A percentile compares a stretch with the other conserved stretches of the same genome.
These are phyloP conservation scores for Neospora caninum DNA, from an alignment of 169 alveolate genomes.

Conservation along the genomic window DNA sequence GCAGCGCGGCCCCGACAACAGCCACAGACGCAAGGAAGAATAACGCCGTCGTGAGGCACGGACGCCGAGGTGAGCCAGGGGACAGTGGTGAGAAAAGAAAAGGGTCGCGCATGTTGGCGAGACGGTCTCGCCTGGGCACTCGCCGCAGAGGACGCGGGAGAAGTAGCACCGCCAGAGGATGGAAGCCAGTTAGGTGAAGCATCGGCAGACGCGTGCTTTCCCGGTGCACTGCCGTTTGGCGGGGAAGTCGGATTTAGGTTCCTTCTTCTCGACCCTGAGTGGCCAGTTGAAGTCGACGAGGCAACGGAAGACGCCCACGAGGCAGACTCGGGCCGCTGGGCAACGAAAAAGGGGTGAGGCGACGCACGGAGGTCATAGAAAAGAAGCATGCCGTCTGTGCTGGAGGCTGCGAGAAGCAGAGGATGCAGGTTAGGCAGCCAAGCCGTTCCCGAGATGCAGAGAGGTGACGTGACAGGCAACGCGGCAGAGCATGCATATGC, in stretches of 20 bases:
- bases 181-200: neutral
- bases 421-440: conserved; percentile 58
- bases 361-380: conserved; percentile 51
- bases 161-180: neutral
- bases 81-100: conserved; percentile 2
- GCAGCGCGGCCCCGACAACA: neutral
- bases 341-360: conserved; percentile 26
- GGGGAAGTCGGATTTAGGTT: neutral
- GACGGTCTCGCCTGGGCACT: neutral
- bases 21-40: conserved; percentile 14
- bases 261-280: too few relatives aligned
- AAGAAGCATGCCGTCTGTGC: conserved; percentile 30
- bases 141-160: neutral
- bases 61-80: conserved; percentile 42
- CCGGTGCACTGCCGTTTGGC: neutral
- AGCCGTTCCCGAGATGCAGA: conserved; percentile 28
- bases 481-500: neutral
- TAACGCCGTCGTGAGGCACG: neutral
- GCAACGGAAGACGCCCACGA: too few relatives aligned
- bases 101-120: neutral
- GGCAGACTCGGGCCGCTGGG: neutral
- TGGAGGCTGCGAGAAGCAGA: conserved; percentile 23
- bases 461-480: neutral
- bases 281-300: too few relatives aligned
- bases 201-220: neutral